phyloP scores from a whole-genome alignment of 495 filamentous ascomycete species.

The Astrothelium macrocarpum region DNA sequence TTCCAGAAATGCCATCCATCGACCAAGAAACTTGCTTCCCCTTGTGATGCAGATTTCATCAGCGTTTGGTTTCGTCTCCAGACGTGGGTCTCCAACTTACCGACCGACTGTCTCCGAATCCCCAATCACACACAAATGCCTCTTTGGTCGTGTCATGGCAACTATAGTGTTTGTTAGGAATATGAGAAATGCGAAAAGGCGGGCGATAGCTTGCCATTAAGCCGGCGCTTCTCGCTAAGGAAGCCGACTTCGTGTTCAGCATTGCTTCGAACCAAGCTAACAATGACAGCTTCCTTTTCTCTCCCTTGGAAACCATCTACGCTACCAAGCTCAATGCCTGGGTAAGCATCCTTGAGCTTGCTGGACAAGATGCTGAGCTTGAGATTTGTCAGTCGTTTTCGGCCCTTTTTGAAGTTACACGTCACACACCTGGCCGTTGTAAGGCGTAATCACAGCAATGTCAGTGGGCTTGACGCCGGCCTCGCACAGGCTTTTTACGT shows the following conservation, averaged over 20 bases:
- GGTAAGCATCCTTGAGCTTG: conserved; percentile 65
- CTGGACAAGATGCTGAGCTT: conserved; percentile 60
- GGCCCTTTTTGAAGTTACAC: conserved; percentile 16
- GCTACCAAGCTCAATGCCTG: conserved; percentile 80
- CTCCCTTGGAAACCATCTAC: conserved; percentile 96
- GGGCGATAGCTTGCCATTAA: conserved; percentile 64
- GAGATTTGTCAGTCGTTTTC: conserved; percentile 15
- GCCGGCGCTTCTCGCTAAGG: conserved; percentile 77
- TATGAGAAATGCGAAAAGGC: conserved; percentile 1
- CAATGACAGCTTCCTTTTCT: conserved; percentile 91
- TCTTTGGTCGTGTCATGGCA: conserved; percentile 88
- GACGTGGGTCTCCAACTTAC: conserved; percentile 42
- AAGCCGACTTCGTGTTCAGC: conserved; percentile 81
- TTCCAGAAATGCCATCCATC: conserved; percentile 84
- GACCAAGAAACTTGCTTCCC: conserved; percentile 69
- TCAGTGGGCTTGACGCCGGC: conserved; percentile 71
- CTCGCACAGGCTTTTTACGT: conserved; percentile 63
- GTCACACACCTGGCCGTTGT: conserved; percentile 71
- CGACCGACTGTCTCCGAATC: conserved; percentile 84
- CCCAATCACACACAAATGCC: conserved; percentile 82
- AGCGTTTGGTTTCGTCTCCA: not conserved
- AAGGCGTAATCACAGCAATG: conserved; percentile 90
- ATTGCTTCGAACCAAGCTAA: conserved; percentile 88
- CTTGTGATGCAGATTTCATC: conserved; percentile 33
- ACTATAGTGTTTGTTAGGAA: conserved; percentile 40